Evolutionary conservation across 208 protist genomes (phyloP).

Genomic region (Trichomonas vaginalis): DNA sequence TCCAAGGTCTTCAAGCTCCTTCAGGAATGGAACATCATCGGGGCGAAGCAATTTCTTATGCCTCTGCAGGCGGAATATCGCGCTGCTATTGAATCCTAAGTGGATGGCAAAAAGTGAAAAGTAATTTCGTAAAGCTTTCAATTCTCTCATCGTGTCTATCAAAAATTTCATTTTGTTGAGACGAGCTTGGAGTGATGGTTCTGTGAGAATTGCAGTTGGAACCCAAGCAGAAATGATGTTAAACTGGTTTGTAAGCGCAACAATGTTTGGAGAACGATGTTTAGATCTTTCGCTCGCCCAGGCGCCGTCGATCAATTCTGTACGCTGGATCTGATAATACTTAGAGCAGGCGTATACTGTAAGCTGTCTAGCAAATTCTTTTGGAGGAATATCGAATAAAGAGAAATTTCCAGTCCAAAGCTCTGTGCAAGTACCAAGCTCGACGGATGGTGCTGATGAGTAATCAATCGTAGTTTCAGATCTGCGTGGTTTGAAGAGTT

Average conservation of each 20-base stretch:
- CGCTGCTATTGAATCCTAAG: background rate
- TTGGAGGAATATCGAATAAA: background rate
- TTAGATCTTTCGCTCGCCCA: background rate
- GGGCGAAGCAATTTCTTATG: background rate
- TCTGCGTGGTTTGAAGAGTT: background rate
- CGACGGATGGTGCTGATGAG: background rate
- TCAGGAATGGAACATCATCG: background rate
- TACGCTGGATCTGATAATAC: background rate
- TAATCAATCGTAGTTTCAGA: background rate
- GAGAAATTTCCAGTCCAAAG: background rate
- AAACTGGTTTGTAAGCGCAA: background rate
- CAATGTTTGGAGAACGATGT: background rate
- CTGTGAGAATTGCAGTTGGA: background rate
- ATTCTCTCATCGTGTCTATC: background rate
- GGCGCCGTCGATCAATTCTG: background rate
- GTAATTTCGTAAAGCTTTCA: background rate
- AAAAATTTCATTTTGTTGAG: background rate
- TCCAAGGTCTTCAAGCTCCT: no score
- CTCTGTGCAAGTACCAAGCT: background rate
- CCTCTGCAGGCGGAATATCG: background rate
- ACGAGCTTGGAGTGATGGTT: background rate
- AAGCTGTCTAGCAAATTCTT: background rate
- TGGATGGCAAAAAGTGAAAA: background rate
- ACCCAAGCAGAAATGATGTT: background rate
- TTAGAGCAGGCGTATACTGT: background rate